Evolutionary conservation across 176 grass and related monocot genomes (phyloP), one percentile per base, ranked within the genome.

Genomic region (Oryza brachyantha): DNA sequence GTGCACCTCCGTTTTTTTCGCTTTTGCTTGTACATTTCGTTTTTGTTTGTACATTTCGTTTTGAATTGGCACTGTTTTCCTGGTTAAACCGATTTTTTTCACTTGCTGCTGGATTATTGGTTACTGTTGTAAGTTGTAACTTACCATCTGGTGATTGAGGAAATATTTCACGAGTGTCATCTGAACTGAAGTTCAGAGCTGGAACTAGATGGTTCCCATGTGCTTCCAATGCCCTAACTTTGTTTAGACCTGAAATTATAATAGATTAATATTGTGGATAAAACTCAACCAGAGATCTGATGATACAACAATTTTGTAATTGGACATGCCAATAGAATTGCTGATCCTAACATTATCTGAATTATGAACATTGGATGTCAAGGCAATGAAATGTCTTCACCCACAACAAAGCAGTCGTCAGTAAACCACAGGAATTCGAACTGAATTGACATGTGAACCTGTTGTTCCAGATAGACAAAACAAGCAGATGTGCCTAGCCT

Each of bases 351-450:
- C 21, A 67, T 43, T 68, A 2, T 42, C 52, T 52, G 25, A 3
- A 19, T 61, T 42, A 39, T 32, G 25, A 6, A 25, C 70, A 62
- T 31, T 21, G 27, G 74, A 55, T 34, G 32, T 32, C 21, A n/a
- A 70, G 32, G 55, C 54, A 43, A 79, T 14, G 32, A 64, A 78
- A 79, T 62, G 40, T 75, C 62, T 74, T 75, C 86, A 75, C 52
- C 52, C 52, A 4, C 32, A 35, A 54, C 52, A 38, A 54, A 55
- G n/a, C 59, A 70, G 39, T 54, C 66, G 87, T 82, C 35, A 79
- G 54, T 78, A 82, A 61, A 82, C 68, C 75, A 72, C 61, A 32
- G 21, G 65, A 83, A 84, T 65, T 87, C 41, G 72, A 80, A 83
- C 68, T 64, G 61, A 75, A 72, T 52, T 75, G 50, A 69, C 48